A percentile compares a stretch with the other conserved stretches of the same genome.
Conservation (phyloP, 371 early-diverging fungal species). For the Circinella umbellata region DNA sequence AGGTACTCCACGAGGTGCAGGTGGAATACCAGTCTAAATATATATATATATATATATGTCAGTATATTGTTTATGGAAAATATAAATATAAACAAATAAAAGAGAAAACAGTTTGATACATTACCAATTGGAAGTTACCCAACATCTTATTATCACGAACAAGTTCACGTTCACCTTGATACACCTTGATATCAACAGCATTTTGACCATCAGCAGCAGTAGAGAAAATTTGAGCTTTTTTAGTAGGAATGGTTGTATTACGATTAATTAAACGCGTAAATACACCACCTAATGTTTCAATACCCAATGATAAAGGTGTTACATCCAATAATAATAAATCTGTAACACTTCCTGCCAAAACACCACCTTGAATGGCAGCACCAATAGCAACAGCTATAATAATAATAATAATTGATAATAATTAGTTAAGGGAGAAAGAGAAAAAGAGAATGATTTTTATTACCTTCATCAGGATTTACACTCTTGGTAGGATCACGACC, state of each 20-base stretch:
- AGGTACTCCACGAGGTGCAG: slow-evolving; percentile 88
- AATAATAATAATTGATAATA: background rate
- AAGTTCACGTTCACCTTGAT: slow-evolving; percentile 97
- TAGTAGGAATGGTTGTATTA: slow-evolving; percentile 98
- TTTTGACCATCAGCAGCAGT: slow-evolving; percentile 98
- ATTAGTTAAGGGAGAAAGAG: background rate
- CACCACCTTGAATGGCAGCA: slow-evolving; percentile 97
- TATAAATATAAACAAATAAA: background rate
- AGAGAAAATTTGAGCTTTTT: slow-evolving; percentile 96
- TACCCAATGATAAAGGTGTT: slow-evolving; percentile 95
- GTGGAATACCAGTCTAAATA: slow-evolving; percentile 64
- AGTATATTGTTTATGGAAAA: no score
- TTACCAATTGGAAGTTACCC: slow-evolving; percentile 89
- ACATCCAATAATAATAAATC: slow-evolving; percentile 95
- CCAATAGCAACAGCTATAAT: slow-evolving; percentile 90
- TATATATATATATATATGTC: background rate
- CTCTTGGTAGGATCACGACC: slow-evolving; percentile 84
- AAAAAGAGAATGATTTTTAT: background rate
- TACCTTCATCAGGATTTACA: slow-evolving; percentile 94
- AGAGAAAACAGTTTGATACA: background rate
- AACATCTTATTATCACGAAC: slow-evolving; percentile 94
- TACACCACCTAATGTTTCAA: slow-evolving; percentile 93
- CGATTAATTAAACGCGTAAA: slow-evolving; percentile 94
- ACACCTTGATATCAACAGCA: slow-evolving; percentile 94
- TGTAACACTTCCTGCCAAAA: slow-evolving; percentile 87